Conservation (phyloP, 2,329 filamentous ascomycete genomes). For the Clarireedia monteithiana region DNA sequence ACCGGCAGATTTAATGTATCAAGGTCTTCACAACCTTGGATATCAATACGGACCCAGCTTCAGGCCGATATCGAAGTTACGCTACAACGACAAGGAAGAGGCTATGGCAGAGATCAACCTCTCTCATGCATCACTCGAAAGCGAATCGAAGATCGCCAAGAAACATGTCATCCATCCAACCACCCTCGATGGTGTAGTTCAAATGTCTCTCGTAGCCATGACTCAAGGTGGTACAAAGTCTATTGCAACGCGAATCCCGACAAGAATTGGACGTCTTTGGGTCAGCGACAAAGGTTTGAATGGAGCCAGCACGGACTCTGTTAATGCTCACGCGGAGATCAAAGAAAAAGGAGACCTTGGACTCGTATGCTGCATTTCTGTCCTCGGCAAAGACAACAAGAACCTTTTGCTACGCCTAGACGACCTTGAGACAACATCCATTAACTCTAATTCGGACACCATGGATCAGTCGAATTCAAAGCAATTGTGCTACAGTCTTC, state of each 20-base stretch:
- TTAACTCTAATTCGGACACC: background rate
- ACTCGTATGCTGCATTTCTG: background rate
- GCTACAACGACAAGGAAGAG: constrained; percentile 11
- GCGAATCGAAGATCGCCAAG: background rate
- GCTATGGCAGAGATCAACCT: constrained; percentile 21
- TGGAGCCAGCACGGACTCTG: background rate
- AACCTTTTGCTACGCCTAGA: background rate
- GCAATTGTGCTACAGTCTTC: background rate
- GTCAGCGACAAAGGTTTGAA: background rate
- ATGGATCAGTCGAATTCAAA: background rate
- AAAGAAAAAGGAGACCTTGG: background rate
- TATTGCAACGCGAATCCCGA: background rate
- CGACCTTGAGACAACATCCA: background rate
- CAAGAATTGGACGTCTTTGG: background rate
- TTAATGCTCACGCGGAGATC: background rate
- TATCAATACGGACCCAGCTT: constrained; percentile 7
- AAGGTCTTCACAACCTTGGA: background rate
- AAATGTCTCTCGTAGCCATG: constrained; percentile 1
- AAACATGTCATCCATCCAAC: constrained; percentile 47
- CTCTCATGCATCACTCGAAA: background rate
- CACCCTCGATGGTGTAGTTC: constrained; percentile 43
- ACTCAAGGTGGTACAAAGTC: background rate
- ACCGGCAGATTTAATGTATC: background rate
- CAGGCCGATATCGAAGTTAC: background rate
- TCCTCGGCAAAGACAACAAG: background rate